These are phyloP conservation scores for Ophiosphaerella narmari DNA, from an alignment of 2,329 filamentous ascomycete genomes.

Conservation along the genomic window DNA sequence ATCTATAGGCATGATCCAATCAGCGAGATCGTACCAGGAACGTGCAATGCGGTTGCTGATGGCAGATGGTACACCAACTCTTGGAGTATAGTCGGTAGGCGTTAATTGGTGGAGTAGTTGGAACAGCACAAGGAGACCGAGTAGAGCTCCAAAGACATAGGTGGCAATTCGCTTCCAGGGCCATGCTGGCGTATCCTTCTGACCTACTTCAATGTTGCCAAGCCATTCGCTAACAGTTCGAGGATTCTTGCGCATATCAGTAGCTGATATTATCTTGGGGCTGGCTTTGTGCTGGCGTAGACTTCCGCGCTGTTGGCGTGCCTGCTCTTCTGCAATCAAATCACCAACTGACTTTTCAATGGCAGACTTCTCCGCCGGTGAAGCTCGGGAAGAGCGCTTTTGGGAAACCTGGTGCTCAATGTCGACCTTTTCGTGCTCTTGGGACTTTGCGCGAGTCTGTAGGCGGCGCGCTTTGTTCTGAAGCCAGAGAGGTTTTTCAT, in stretches of 20 bases:
- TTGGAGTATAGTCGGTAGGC: slow-evolving; percentile 9
- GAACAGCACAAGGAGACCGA: slow-evolving; percentile 5
- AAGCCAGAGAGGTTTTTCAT: slow-evolving; percentile 2
- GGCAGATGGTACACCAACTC: slow-evolving; percentile 15
- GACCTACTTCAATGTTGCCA: slow-evolving; percentile 15
- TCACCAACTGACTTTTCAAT: slow-evolving; percentile 17
- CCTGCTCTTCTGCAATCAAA: slow-evolving; percentile 23
- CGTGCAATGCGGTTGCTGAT: slow-evolving; percentile 18
- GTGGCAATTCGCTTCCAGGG: slow-evolving; percentile 13
- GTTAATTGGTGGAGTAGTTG: slow-evolving; percentile 1
- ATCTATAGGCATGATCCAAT: slow-evolving; percentile 18
- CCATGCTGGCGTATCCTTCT: slow-evolving; percentile 21
- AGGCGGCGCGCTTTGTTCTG: not conserved
- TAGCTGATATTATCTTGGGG: slow-evolving; percentile 5
- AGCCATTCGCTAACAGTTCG: slow-evolving; percentile 25
- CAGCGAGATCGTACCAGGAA: slow-evolving; percentile 15
- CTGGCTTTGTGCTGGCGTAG: slow-evolving; percentile 9
- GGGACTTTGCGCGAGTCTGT: slow-evolving; percentile 1
- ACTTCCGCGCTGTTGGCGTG: slow-evolving; percentile 18
- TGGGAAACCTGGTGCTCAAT: not conserved
- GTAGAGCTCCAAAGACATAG: slow-evolving; percentile 15
- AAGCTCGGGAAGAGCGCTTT: not conserved
- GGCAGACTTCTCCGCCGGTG: slow-evolving; percentile 2
- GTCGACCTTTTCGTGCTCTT: not conserved
- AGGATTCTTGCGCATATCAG: slow-evolving; percentile 9